phyloP scores from a whole-genome alignment of 2,329 filamentous ascomycete genomes.

The Exophiala viscosa region DNA sequence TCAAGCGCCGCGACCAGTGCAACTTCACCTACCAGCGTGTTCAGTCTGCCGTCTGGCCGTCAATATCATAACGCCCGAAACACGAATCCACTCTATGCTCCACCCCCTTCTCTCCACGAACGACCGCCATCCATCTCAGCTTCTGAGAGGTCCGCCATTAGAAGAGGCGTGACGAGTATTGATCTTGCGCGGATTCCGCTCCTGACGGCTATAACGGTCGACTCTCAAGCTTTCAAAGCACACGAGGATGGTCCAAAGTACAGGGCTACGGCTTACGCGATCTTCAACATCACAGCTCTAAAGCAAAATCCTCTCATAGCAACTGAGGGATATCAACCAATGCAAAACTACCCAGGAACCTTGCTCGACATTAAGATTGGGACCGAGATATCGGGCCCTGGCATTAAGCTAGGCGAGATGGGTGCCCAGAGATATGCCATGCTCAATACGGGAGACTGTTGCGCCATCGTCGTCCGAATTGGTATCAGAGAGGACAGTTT shows the following conservation, averaged over 20 bases:
- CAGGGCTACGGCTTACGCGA: conserved; percentile 15
- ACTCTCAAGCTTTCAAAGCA: conserved; percentile 12
- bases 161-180: not conserved
- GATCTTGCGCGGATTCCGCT: conserved; percentile 1
- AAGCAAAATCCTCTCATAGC: conserved; percentile 12
- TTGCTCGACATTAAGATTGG: conserved; percentile 8
- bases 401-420: conserved; percentile 3
- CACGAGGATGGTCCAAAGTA: conserved; percentile 7
- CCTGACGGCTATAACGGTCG: conserved; percentile 11
- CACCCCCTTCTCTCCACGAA: not conserved
- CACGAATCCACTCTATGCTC: not conserved
- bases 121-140: not conserved
- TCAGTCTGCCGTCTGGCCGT: not conserved
- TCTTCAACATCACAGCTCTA: conserved; percentile 10
- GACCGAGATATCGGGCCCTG: conserved; percentile 8
- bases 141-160: not conserved
- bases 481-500: conserved; percentile 16
- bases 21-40: not conserved
- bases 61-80: not conserved
- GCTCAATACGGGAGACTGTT: conserved; percentile 17
- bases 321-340: not conserved
- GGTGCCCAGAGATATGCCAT: not conserved
- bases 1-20: not conserved
- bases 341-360: conserved; percentile 9
- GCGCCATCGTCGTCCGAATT: conserved; percentile 30